Evolutionary conservation across 2,329 filamentous ascomycete genomes (phyloP), one percentile per base, ranked within the genome.

Genomic region (Diaporthe vaccinii): DNA sequence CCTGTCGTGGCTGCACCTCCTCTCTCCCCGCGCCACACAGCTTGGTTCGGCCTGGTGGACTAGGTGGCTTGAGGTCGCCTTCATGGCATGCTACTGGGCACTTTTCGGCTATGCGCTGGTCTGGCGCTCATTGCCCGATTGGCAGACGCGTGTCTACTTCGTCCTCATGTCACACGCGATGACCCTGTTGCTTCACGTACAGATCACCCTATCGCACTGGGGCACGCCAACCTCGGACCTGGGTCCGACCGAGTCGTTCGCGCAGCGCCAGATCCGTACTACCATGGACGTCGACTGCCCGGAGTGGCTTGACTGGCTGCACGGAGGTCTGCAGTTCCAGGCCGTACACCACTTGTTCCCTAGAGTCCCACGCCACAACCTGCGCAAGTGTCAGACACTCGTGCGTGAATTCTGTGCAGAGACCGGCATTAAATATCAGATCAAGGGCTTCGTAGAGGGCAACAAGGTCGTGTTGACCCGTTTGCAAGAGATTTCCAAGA

Each of bases 251-350:
- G 92, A 94, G 80, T 92, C 91, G 0, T 94, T 94, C 80, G 86
- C 92, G 0, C 91, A 93, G 84, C 91, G 91, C 79, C 92, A 93
- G 87, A 84, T 94, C 51, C 88, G 92, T 59, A 94, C 92, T 4
- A 94, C 92, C 36, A 93, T 94, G 92, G 93, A 94, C 79, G 90
- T 94, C 65, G 91, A 93, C 79, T 94, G 92, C 82, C 93, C 93
- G 0, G 84, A 87, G 34, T 94, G 92, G 93, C 84, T 94, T 36
- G 93, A 94, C 81, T 94, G 91, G 78, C 87, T 93, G 80, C 92
- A 94, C 81, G 93, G 93, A 67, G 93, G 93, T 1, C 85, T 94
- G 39, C 93, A 94, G 83, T 94, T 94, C 83, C 93, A 94, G 82
- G 92, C 90, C 9, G 89, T 94, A 2, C 92, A 94, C 82, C 92